phyloP scores from a whole-genome alignment of 2,329 filamentous ascomycete genomes.

The Arthrobotrys entomopaga region DNA sequence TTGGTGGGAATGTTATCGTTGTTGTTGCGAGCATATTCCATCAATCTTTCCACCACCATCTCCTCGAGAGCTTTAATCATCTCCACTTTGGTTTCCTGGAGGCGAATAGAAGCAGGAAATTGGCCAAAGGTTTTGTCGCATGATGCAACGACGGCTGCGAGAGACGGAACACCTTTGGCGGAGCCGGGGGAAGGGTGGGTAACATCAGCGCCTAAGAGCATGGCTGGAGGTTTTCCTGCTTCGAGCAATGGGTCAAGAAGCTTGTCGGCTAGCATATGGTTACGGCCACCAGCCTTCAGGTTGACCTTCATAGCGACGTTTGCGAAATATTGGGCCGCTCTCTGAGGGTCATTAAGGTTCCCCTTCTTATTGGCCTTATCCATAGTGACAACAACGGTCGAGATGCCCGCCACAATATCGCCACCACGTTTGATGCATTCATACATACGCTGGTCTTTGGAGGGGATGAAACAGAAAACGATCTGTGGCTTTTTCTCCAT shows the following conservation, averaged over 20 bases:
- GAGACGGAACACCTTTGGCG: slow-evolving; percentile 71
- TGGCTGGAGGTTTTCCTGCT: slow-evolving; percentile 68
- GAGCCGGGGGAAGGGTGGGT: slow-evolving; percentile 82
- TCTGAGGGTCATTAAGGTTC: slow-evolving; percentile 17
- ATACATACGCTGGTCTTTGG: slow-evolving; percentile 69
- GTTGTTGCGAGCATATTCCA: slow-evolving; percentile 73
- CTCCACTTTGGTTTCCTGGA: slow-evolving; percentile 74
- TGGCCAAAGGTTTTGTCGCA: slow-evolving; percentile 76
- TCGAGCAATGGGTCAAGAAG: slow-evolving; percentile 71
- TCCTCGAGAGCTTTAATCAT: slow-evolving; percentile 74
- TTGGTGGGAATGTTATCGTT: slow-evolving; percentile 71
- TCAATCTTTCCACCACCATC: slow-evolving; percentile 68
- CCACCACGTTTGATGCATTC: slow-evolving; percentile 74
- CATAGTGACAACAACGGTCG: slow-evolving; percentile 67
- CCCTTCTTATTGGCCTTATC: slow-evolving; percentile 57
- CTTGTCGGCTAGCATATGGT: slow-evolving; percentile 70
- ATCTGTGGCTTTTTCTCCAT: slow-evolving; percentile 60
- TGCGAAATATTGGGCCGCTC: slow-evolving; percentile 68
- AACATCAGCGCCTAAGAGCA: slow-evolving; percentile 88
- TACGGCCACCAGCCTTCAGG: slow-evolving; percentile 78
- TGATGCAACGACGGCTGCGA: slow-evolving; percentile 83
- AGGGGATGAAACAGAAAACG: slow-evolving; percentile 71
- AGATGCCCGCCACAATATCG: slow-evolving; percentile 74
- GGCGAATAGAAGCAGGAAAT: slow-evolving; percentile 78
- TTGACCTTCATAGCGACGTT: slow-evolving; percentile 84